Conservation (phyloP, 441 rosid species). For the Omphalea diandra region DNA sequence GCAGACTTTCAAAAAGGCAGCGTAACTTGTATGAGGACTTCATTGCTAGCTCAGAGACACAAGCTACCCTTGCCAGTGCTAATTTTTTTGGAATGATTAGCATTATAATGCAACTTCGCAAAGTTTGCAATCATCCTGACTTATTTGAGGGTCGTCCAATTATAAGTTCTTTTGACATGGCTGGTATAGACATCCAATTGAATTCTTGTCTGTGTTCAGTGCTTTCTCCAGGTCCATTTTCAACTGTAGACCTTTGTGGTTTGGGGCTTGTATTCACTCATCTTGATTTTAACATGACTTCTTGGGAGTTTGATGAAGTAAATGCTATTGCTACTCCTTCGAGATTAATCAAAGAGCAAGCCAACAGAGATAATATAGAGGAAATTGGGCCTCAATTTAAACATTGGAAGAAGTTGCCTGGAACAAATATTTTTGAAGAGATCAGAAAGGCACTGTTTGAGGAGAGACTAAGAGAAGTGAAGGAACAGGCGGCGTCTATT, state of each 20-base stretch:
- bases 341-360: slow-evolving; percentile 55
- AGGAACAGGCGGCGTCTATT: slow-evolving; percentile 77
- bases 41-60: slow-evolving; percentile 99
- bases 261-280: slow-evolving; percentile 84
- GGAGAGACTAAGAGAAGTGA: slow-evolving; percentile 75
- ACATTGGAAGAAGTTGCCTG: slow-evolving; percentile 45
- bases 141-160: slow-evolving; percentile 99
- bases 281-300: slow-evolving; percentile 73
- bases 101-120: slow-evolving; percentile 98
- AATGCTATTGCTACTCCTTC: slow-evolving; percentile 77
- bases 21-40: slow-evolving; percentile 99
- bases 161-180: slow-evolving; percentile 96
- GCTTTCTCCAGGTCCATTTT: slow-evolving; percentile 63
- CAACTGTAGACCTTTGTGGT: slow-evolving; percentile 57
- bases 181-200: slow-evolving; percentile 72
- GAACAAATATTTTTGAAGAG: slow-evolving; percentile 85
- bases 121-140: slow-evolving; percentile 99
- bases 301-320: slow-evolving; percentile 91
- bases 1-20: slow-evolving; percentile 97
- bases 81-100: slow-evolving; percentile 99
- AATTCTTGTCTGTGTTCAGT: slow-evolving; percentile 75
- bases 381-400: slow-evolving; percentile 39
- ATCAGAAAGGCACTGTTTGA: slow-evolving; percentile 73
- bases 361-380: slow-evolving; percentile 40
- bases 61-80: slow-evolving; percentile 93